Conservation (phyloP, 768 basidiomycete species). For the Trametes punicea region DNA sequence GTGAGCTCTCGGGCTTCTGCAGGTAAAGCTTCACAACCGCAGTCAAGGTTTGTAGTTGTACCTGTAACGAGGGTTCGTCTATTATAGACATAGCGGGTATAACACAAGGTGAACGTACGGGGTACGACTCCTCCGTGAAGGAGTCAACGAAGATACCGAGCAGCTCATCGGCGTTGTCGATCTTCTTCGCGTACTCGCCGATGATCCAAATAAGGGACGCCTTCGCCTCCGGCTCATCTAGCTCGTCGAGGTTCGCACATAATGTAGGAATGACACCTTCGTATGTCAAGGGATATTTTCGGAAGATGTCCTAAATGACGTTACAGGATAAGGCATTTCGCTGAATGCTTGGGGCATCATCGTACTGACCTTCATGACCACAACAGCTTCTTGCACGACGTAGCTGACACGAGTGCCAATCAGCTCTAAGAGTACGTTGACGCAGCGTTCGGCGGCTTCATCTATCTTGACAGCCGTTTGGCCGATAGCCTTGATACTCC, state of each 20-base stretch:
- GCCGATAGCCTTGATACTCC: constrained; percentile 92
- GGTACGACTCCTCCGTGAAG: constrained; percentile 92
- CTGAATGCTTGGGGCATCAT: not conserved
- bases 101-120: constrained; percentile 48
- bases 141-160: constrained; percentile 86
- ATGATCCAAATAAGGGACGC: constrained; percentile 99
- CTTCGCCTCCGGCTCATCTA: constrained; percentile 98
- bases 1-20: constrained; percentile 90
- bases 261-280: constrained; percentile 96
- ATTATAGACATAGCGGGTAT: not conserved
- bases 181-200: constrained; percentile 96
- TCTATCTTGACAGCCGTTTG: constrained; percentile 97
- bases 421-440: constrained; percentile 89
- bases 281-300: constrained; percentile 94
- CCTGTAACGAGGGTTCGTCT: constrained; percentile 19
- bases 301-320: constrained; percentile 82
- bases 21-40: constrained; percentile 97
- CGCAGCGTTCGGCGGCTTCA: constrained; percentile 87
- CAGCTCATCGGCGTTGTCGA: constrained; percentile 94
- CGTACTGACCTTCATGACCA: constrained; percentile 88
- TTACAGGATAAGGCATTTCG: not conserved
- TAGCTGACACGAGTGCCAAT: constrained; percentile 94
- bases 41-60: constrained; percentile 79
- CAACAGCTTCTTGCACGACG: constrained; percentile 96
- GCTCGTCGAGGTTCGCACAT: constrained; percentile 91